Conservation (phyloP, 495 filamentous ascomycete genomes). For the Baudoinia panamericana region DNA sequence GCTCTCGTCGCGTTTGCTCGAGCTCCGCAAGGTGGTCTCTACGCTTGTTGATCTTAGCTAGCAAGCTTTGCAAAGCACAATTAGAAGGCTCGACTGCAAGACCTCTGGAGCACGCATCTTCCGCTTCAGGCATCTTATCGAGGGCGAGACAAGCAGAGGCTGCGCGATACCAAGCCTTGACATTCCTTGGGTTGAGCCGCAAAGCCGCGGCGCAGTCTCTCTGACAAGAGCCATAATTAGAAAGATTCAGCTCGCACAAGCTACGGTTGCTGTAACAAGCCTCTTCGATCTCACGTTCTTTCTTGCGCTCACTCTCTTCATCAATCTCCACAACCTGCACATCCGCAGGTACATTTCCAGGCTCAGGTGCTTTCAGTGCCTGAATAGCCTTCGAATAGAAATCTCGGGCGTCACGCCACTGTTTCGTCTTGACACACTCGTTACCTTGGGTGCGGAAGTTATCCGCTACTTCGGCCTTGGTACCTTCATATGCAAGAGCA, state of each 20-base stretch:
- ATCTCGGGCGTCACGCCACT: conserved; percentile 74
- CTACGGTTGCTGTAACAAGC: conserved; percentile 74
- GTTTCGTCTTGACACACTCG: conserved; percentile 56
- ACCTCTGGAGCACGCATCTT: conserved; percentile 59
- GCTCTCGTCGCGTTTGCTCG: conserved; percentile 33
- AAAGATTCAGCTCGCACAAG: conserved; percentile 55
- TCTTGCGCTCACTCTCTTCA: conserved; percentile 37
- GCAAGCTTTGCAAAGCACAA: conserved; percentile 37
- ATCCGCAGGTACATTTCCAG: conserved; percentile 29
- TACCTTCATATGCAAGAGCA: conserved; percentile 86
- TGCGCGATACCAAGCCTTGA: conserved; percentile 84
- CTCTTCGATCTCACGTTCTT: conserved; percentile 52
- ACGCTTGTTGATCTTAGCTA: conserved; percentile 21
- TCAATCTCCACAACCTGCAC: conserved; percentile 31
- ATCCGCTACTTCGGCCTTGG: conserved; percentile 59
- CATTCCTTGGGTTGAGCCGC: conserved; percentile 57
- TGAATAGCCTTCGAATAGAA: conserved; percentile 77
- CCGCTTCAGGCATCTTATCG: conserved; percentile 58
- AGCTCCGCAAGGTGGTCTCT: conserved; percentile 22
- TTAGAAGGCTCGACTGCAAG: conserved; percentile 53
- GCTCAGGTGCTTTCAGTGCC: conserved; percentile 45
- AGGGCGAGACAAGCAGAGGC: conserved; percentile 61
- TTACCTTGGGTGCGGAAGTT: conserved; percentile 85
- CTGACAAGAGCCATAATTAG: conserved; percentile 71
- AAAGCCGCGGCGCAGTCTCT: conserved; percentile 72